Evolutionary conservation across 495 filamentous ascomycete species (phyloP), one percentile per base, ranked within the genome.

Genomic region (Trichoderma orchidacearum): DNA sequence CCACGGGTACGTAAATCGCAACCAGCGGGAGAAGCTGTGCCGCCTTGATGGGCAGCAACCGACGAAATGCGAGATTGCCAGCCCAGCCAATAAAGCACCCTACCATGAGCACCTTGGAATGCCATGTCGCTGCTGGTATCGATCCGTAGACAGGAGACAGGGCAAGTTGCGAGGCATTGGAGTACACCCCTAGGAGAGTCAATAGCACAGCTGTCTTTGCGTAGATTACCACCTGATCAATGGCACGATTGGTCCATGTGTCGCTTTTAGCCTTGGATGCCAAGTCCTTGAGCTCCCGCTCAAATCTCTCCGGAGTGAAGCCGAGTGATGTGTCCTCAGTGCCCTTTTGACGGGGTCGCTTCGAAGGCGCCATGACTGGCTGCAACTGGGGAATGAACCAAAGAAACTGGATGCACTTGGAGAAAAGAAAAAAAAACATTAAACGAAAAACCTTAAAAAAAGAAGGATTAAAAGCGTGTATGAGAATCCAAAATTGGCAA

Each of bases 71-170:
- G 59, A 80, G 63, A 66, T 80, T 84, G 64, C 61, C 65, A 30
- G 81, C 77, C 79, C 82, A 85, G 57, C 85, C 80, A 55, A 75
- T 68, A 28, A 85, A 80, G 48, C 82, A 78, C 36, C 78, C 83
- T 8, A 78, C 69, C 57, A 78, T 80, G 45, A 87, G 75, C 18
- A 86, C 75, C 62, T 80, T 77, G 54, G 73, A 66, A 66, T 95
- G 90, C 68, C 85, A 85, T 62, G 84, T 75, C 11, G 80, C 77
- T 1, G 89, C 67, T 9, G 92, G 84, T 23, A 90, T 83, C 15
- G 83, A 79, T 23, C 92, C 92, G 71, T 94, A 97, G 21, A 91
- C 85, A 2, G 92, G 93, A 21, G 87, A 84, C 31, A 97, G 70
- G 5, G 77, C 81, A 59, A 89, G 72, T 61, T 85, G 76, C 25